Evolutionary conservation across 305 asterid genomes (phyloP), one percentile per base, ranked within the genome.

Genomic region (Plantago coronopus): DNA sequence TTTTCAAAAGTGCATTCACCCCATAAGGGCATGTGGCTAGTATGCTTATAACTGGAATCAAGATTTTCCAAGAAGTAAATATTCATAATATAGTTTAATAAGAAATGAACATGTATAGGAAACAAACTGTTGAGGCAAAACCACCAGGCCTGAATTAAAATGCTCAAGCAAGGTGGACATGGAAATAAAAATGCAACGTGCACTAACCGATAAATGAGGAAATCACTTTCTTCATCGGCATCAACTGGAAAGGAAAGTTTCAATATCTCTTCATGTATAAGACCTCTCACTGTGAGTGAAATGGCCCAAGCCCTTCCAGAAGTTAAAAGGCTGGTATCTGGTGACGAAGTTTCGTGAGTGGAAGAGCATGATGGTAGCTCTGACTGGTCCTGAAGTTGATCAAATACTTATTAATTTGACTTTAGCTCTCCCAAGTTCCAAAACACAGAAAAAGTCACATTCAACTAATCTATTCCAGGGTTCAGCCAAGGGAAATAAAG

Each of bases 291-390:
- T 15, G 96, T 74, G 53, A 93, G 94, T 42, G 98, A 89, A 73
- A 93, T 64, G 29, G 94, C 85, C 97, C 98, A 89, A 37, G 96
- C 98, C 77, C 81, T 79, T 72, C 97, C 96, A 50, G 75, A 54
- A 54, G 78, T 89, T 75, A 93, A 71, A 78, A 93, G 89, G 69
- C 66, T 50, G 59, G 73, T 63, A 29, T 69, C 75, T 25, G 74
- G 49, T 38, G 78, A 64, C 47, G 78, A 74, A 76, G 38, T 70
- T 70, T 68, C 80, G 31, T 64, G 66, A 54, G 64, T 74, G 68
- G 84, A 76, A 65, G 84, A 77, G 71, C 78, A 70, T 2, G 85
- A 59, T 53, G 77, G 76, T 23, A 53, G 19, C 71, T 75, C 90
- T 66, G 61, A 50, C 70, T 82, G 79, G 43, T 77, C 89, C 97